A percentile compares a stretch with the other conserved stretches of the same genome.
phyloP scores from a whole-genome alignment of 2,329 filamentous ascomycete species.

The Cryphonectria japonica region DNA sequence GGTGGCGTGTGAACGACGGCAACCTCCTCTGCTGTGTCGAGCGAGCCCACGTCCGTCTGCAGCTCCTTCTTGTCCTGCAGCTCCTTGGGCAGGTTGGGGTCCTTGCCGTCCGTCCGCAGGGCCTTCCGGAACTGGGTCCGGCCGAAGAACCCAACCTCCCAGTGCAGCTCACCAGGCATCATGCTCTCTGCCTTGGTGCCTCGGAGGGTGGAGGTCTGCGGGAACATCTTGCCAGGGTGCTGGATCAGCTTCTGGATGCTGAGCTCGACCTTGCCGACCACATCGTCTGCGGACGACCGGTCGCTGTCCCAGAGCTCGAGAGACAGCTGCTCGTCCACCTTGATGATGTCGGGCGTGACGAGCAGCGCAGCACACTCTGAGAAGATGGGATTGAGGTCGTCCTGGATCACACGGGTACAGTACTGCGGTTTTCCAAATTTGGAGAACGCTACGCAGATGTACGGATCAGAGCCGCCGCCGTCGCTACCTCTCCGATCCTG shows the following conservation, averaged over 20 bases:
- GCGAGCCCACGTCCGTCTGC: constrained; percentile 83
- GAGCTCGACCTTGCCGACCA: constrained; percentile 92
- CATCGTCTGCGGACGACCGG: constrained; percentile 87
- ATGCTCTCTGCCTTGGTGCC: constrained; percentile 82
- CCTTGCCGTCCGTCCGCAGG: constrained; percentile 84
- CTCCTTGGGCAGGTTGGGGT: constrained; percentile 73
- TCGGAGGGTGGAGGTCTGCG: constrained; percentile 79
- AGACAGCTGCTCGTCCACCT: constrained; percentile 89
- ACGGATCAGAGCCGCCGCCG: constrained; percentile 90
- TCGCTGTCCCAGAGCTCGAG: constrained; percentile 98
- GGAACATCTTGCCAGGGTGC: constrained; percentile 90
- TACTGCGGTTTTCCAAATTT: constrained; percentile 99
- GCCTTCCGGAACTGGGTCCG: constrained; percentile 87
- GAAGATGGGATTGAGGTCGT: constrained; percentile 91
- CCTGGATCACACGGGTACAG: constrained; percentile 93
- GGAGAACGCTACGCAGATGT: constrained; percentile 92
- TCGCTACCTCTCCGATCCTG: constrained; percentile 82
- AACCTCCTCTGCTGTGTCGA: constrained; percentile 76
- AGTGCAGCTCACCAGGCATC: constrained; percentile 93
- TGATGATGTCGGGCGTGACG: constrained; percentile 87
- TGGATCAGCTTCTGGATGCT: constrained; percentile 95
- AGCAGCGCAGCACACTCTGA: constrained; percentile 85
- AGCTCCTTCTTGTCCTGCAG: constrained; percentile 76
- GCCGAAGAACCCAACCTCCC: constrained; percentile 94
- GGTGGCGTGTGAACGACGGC: constrained; percentile 88